Percentiles rank a stretch among this genome's conserved stretches.
These are phyloP conservation scores for Penicillium roqueforti DNA, from an alignment of 495 filamentous ascomycete species.

Conservation along the genomic window DNA sequence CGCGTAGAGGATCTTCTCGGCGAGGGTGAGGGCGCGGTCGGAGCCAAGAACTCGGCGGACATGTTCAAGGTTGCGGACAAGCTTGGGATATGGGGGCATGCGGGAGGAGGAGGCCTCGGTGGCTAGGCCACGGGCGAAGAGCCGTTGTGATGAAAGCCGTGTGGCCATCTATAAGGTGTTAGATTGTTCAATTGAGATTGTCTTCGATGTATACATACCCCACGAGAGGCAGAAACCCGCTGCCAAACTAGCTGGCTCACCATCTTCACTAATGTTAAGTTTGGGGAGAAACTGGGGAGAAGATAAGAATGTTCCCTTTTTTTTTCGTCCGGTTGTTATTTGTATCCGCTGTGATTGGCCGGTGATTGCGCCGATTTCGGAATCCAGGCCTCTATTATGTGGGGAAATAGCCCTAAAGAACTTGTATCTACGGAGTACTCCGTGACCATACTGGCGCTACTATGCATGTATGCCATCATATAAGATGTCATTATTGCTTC, in stretches of 20 bases:
- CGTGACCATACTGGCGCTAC: too few species aligned
- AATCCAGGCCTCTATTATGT: slow-evolving; percentile 2
- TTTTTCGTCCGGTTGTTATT: slow-evolving; percentile 24
- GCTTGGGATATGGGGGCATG: slow-evolving; percentile 31
- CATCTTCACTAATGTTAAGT: slow-evolving; percentile 21
- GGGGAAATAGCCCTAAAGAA: not conserved
- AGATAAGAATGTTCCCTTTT: slow-evolving; percentile 20
- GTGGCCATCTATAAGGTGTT: slow-evolving; percentile 22
- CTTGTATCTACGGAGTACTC: too few species aligned
- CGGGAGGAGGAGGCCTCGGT: slow-evolving; percentile 31
- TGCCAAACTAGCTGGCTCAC: slow-evolving; percentile 37
- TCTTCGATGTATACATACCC: slow-evolving; percentile 19
- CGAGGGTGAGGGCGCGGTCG: slow-evolving; percentile 69
- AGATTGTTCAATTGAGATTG: not conserved
- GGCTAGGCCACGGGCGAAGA: slow-evolving; percentile 27
- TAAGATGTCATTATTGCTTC: too few species aligned
- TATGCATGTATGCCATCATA: too few species aligned
- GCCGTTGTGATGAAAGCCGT: slow-evolving; percentile 28
- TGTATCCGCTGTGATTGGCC: slow-evolving; percentile 23
- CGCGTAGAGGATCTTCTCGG: slow-evolving; percentile 97
- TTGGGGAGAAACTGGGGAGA: slow-evolving; percentile 20
- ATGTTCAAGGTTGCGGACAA: slow-evolving; percentile 30
- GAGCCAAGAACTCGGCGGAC: slow-evolving; percentile 29
- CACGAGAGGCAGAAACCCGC: slow-evolving; percentile 29
- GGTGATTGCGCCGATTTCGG: slow-evolving; percentile 23